Conservation (phyloP, 2,329 filamentous ascomycete species). For the Colletotrichum sp. region DNA sequence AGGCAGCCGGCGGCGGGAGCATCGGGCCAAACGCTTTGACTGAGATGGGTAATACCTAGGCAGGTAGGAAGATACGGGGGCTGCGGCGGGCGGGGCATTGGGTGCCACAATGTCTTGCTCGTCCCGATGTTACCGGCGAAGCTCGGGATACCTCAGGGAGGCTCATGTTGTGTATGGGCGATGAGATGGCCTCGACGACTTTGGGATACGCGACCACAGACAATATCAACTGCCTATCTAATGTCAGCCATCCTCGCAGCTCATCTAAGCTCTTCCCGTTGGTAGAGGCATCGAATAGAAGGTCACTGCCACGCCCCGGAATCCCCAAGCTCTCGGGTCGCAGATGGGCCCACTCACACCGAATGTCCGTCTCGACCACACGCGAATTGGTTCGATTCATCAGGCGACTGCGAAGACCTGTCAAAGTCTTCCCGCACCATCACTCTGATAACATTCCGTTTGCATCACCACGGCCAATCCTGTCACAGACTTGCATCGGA, state of each 20-base stretch:
- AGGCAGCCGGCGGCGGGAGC: background rate
- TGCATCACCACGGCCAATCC: conserved; percentile 3
- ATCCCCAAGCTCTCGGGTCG: conserved; percentile 11
- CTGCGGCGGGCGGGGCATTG: background rate
- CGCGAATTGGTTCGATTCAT: conserved; percentile 8
- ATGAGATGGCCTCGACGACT: background rate
- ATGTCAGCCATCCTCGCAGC: background rate
- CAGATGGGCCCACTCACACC: conserved; percentile 15
- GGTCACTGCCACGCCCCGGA: background rate
- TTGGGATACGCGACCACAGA: background rate
- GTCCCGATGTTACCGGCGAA: background rate
- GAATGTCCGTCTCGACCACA: background rate
- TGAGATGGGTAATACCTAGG: background rate
- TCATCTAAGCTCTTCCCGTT: background rate
- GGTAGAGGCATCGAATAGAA: background rate
- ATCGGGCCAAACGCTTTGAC: background rate
- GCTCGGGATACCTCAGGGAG: background rate
- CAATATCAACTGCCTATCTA: background rate
- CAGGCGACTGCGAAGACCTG: background rate
- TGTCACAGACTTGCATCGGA: background rate
- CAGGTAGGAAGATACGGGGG: background rate
- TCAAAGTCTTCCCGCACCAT: background rate
- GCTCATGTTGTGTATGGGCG: background rate
- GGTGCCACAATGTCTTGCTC: background rate
- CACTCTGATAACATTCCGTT: background rate